Conservation (phyloP, 2,329 filamentous ascomycete species). For the Arthrobotrys entomopaga region DNA sequence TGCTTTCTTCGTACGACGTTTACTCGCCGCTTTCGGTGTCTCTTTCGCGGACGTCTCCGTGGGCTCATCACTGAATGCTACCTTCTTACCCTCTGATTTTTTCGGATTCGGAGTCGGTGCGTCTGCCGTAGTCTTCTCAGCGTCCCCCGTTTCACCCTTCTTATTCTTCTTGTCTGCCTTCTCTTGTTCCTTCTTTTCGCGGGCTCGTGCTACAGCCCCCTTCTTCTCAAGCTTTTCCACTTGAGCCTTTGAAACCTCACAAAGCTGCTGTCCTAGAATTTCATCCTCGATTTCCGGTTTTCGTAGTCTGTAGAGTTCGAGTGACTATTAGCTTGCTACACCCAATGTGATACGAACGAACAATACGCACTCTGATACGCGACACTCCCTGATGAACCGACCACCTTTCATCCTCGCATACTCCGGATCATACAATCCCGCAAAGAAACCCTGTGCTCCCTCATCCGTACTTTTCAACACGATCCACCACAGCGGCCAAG, state of each 20-base stretch:
- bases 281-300: slow-evolving; percentile 79
- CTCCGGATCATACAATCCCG: slow-evolving; percentile 82
- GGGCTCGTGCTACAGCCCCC: slow-evolving; percentile 72
- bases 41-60: slow-evolving; percentile 41
- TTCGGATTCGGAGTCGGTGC: slow-evolving; percentile 14
- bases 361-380: slow-evolving; percentile 59
- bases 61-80: slow-evolving; percentile 38
- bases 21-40: slow-evolving; percentile 38
- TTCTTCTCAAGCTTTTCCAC: slow-evolving; percentile 84
- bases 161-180: slow-evolving; percentile 59
- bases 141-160: slow-evolving; percentile 10
- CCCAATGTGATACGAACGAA: slow-evolving; percentile 61
- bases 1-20: slow-evolving; percentile 36
- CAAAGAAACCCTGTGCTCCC: slow-evolving; percentile 86
- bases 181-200: slow-evolving; percentile 67
- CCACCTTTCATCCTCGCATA: slow-evolving; percentile 74
- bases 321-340: slow-evolving; percentile 61
- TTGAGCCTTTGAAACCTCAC: slow-evolving; percentile 86
- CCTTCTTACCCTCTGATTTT: slow-evolving; percentile 35
- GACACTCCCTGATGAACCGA: slow-evolving; percentile 87
- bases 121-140: not conserved
- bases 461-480: slow-evolving; percentile 83
- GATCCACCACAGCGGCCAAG: slow-evolving; percentile 86
- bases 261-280: slow-evolving; percentile 81
- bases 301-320: slow-evolving; percentile 42